A percentile compares a stretch with the other conserved stretches of the same genome.
These are phyloP conservation scores for Corchorus capsularis DNA, from an alignment of 345 rosid genomes.

Conservation along the genomic window DNA sequence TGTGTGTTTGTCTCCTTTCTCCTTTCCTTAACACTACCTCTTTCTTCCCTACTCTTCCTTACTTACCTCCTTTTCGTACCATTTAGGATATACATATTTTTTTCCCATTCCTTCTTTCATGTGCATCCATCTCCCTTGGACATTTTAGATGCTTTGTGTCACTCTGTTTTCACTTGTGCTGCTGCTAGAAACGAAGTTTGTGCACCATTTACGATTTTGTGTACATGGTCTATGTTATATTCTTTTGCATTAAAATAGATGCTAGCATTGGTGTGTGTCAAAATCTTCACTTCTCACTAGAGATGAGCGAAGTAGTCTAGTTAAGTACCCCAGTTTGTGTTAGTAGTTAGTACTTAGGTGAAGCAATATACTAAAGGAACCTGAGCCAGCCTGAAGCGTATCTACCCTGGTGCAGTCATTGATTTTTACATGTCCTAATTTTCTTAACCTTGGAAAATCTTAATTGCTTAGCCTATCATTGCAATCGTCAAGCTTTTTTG, in stretches of 20 bases:
- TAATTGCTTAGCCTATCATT: not conserved
- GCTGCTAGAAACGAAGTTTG: not conserved
- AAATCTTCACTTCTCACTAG: not conserved
- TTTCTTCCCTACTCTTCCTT: constrained; percentile 85
- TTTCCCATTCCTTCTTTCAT: constrained; percentile 23
- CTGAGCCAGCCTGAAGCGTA: not conserved
- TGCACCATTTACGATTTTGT: not conserved
- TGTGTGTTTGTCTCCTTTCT: constrained; percentile 99
- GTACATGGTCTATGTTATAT: not conserved
- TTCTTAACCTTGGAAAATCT: constrained; percentile 11
- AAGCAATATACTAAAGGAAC: not conserved
- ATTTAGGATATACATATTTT: constrained; percentile 35
- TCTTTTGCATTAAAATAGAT: not conserved
- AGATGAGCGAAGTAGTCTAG: not conserved
- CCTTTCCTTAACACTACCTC: constrained; percentile 94
- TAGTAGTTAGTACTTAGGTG: not conserved
- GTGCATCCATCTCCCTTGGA: constrained; percentile 29
- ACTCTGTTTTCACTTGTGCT: constrained; percentile 14
- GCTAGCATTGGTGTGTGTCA: constrained; percentile 5
- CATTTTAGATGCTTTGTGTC: constrained; percentile 32
- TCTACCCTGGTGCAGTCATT: not conserved
- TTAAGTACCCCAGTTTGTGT: not conserved
- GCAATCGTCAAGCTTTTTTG: constrained; percentile 4
- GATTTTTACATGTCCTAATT: not conserved
- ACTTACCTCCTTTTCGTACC: constrained; percentile 62